A percentile compares a stretch with the other conserved stretches of the same genome.
phyloP scores from a whole-genome alignment of 1,284 basidiomycete genomes.

The Coniophora puteana region DNA sequence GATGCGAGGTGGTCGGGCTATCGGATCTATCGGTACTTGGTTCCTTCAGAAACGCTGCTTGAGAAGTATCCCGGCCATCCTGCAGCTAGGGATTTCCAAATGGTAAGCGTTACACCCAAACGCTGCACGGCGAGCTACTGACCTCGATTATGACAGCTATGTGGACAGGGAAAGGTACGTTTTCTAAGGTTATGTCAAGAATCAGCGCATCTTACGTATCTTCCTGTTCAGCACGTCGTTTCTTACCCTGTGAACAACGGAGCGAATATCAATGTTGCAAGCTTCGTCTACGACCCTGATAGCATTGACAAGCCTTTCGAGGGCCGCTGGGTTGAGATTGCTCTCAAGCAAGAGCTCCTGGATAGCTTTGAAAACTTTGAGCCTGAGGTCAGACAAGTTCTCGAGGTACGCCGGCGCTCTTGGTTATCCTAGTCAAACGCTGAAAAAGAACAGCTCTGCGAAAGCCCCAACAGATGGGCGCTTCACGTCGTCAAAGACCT shows the following conservation, averaged over 20 bases:
- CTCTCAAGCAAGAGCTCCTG: slow-evolving; percentile 23
- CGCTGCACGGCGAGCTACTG: not conserved
- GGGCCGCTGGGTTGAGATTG: slow-evolving; percentile 32
- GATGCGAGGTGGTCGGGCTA: slow-evolving; percentile 37
- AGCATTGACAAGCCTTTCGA: slow-evolving; percentile 31
- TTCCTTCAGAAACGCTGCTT: slow-evolving; percentile 32
- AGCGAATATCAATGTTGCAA: slow-evolving; percentile 39
- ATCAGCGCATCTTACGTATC: slow-evolving; percentile 8
- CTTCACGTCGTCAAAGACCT: slow-evolving; percentile 29
- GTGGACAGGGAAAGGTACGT: slow-evolving; percentile 37
- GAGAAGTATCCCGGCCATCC: slow-evolving; percentile 30
- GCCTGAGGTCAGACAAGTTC: slow-evolving; percentile 34
- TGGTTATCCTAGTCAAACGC: not conserved
- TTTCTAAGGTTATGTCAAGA: not conserved
- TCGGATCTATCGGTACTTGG: slow-evolving; percentile 34
- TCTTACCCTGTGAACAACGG: slow-evolving; percentile 42
- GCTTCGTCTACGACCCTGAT: slow-evolving; percentile 30
- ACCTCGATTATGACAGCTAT: slow-evolving; percentile 28
- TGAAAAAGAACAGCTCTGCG: slow-evolving; percentile 12
- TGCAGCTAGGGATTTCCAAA: slow-evolving; percentile 29
- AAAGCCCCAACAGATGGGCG: slow-evolving; percentile 24
- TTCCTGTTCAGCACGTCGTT: slow-evolving; percentile 31
- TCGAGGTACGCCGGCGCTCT: slow-evolving; percentile 28
- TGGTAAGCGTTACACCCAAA: slow-evolving; percentile 24
- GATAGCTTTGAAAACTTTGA: slow-evolving; percentile 37